Conservation (phyloP, 306 rosid species). For the Oxytropis ochrocephala region DNA sequence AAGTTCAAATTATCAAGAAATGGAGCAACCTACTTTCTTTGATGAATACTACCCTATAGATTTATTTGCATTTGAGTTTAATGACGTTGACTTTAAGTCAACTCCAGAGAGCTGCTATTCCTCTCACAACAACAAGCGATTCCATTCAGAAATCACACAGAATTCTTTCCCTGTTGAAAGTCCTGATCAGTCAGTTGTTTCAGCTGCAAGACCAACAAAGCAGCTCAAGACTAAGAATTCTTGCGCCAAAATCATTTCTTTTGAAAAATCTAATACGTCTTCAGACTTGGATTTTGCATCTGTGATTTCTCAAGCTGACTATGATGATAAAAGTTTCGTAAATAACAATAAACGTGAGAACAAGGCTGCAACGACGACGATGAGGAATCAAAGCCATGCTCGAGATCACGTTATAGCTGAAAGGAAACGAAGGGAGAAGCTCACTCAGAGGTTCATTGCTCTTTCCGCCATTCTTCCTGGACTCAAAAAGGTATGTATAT, state of each 20-base stretch:
- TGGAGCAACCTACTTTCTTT: constrained; percentile 24
- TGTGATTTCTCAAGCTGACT: constrained; percentile 13
- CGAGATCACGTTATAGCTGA: constrained; percentile 82
- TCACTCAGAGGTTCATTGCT: constrained; percentile 79
- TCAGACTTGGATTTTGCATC: constrained; percentile 20
- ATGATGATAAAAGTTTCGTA: constrained; percentile 9
- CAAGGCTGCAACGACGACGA: background rate
- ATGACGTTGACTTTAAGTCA: constrained; percentile 25
- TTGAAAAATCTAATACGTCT: constrained; percentile 31
- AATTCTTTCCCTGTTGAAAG: background rate
- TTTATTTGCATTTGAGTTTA: background rate
- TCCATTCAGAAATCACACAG: background rate
- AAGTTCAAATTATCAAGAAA: background rate
- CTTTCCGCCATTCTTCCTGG: constrained; percentile 82
- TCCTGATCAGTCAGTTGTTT: background rate
- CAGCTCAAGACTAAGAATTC: constrained; percentile 11
- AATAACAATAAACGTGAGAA: constrained; percentile 12
- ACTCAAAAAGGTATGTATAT: constrained; percentile 69
- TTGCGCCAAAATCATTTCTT: constrained; percentile 47
- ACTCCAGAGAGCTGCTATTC: constrained; percentile 13
- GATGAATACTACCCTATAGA: constrained; percentile 22
- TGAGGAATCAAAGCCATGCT: constrained; percentile 33
- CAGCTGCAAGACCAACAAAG: constrained; percentile 15
- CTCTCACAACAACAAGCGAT: constrained; percentile 1
- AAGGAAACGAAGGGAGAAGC: constrained; percentile 78